phyloP scores from a whole-genome alignment of 2,329 filamentous ascomycete genomes.

The Clonostachys rosea region DNA sequence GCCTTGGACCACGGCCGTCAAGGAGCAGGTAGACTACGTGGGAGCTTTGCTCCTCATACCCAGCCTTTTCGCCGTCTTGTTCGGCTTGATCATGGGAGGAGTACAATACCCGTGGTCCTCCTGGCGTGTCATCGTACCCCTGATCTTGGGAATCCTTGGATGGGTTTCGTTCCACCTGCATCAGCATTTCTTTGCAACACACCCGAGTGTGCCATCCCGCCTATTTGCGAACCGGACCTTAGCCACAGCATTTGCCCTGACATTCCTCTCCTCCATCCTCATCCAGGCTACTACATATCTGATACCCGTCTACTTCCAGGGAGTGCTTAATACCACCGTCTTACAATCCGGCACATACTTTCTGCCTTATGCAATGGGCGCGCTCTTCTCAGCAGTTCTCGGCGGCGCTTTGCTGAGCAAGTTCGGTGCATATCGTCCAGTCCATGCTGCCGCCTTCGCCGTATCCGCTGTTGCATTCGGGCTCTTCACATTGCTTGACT shows the following conservation, averaged over 20 bases:
- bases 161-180: constrained; percentile 17
- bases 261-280: constrained; percentile 11
- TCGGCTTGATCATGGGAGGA: constrained; percentile 11
- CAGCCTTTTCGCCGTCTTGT: constrained; percentile 14
- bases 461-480: constrained; percentile 33
- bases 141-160: constrained; percentile 30
- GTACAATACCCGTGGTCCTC: constrained; percentile 24
- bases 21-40: constrained; percentile 23
- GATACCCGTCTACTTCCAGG: constrained; percentile 41
- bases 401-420: constrained; percentile 18
- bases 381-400: constrained; percentile 16
- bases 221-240: constrained; percentile 14
- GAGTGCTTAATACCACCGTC: constrained; percentile 24
- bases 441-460: constrained; percentile 28
- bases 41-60: constrained; percentile 31
- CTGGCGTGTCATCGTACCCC: constrained; percentile 12
- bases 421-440: constrained; percentile 21
- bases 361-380: constrained; percentile 18
- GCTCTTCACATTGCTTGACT: constrained; percentile 28
- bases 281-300: constrained; percentile 32
- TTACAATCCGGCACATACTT: constrained; percentile 21
- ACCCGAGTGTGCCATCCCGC: constrained; percentile 7
- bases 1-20: too few relatives aligned
- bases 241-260: constrained; percentile 12
- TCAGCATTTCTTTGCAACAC: constrained; percentile 7